Evolutionary conservation across 176 grass and related monocot species (phyloP).

Genomic region (Themeda triandra): DNA sequence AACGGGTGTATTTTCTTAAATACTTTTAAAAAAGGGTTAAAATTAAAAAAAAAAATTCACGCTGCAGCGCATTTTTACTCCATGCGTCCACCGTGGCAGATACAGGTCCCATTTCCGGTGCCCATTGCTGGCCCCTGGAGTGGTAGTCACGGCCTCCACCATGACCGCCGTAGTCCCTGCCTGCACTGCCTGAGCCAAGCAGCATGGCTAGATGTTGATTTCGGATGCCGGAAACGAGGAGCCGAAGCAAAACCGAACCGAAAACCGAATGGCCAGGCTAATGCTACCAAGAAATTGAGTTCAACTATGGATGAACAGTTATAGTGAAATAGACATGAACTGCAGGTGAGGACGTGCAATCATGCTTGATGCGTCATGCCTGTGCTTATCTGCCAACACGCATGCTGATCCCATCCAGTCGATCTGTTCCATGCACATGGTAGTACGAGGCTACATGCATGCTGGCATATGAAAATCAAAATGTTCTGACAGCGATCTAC

Average conservation of each 20-base stretch:
- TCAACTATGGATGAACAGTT: background rate
- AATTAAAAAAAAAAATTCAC: too few species aligned
- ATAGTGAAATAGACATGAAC: conserved; percentile 3
- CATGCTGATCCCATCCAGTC: background rate
- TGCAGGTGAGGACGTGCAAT: background rate
- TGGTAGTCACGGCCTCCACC: too few species aligned
- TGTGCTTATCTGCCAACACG: conserved; percentile 2
- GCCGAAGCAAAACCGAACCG: background rate
- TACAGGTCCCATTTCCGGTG: too few species aligned
- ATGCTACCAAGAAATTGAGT: background rate
- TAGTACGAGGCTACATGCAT: background rate
- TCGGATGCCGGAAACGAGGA: too few species aligned
- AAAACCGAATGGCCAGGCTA: background rate
- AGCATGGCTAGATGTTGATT: too few species aligned
- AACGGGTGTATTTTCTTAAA: too few species aligned
- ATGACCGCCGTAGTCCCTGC: too few species aligned
- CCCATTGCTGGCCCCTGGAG: too few species aligned
- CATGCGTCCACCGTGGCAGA: too few species aligned
- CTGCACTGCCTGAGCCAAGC: too few species aligned
- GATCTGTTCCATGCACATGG: background rate
- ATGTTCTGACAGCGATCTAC: conserved; percentile 12
- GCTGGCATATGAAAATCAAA: conserved; percentile 1
- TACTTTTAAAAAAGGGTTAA: too few species aligned
- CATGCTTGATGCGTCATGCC: conserved; percentile 15
- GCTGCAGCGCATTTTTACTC: too few species aligned